Evolutionary conservation across 2,329 filamentous ascomycete genomes (phyloP), one percentile per base, ranked within the genome.

Genomic region (Meredithiella fracta): DNA sequence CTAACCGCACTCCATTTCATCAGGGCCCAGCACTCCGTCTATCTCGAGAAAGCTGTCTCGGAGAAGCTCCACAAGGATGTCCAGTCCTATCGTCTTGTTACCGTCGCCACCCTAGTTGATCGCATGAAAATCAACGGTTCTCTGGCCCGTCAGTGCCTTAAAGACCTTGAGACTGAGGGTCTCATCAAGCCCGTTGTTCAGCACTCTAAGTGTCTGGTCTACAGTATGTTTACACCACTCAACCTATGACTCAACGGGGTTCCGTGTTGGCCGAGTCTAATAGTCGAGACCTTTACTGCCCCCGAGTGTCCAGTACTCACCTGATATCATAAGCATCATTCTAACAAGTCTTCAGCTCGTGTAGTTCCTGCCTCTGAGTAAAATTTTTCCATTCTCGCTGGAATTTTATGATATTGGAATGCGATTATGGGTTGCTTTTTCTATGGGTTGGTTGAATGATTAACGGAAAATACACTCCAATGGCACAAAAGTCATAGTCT

Each of bases 1-100:
- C 54, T 59, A 59, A 59, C 57, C 42, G 49, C 7, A 3, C 20
- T 25, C 53, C 3, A 29, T 15, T 26, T 14, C n/a, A 42, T 51
- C n/a, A 59, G 58, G 90, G 91, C 92, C 76, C 86, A 97, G 75
- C 92, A 98, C 83, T 87, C 86, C 74, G 92, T 98, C 75, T 80
- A 97, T 71, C 88, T 98, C 77, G 92, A 98, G 81, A 98, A 98
- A 84, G 71, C 79, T 76, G 95, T 85, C 70, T 86, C 85, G 65
- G 92, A 98, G 77, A 95, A 94, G 81, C 89, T 98, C 74, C 86
- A 95, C 82, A 98, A 98, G 82, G 92, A 98, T 82, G 94, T 98
- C 68, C 92, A 97, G 77, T 96, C 92, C 63, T 98, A 97, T 86
- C 89, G 92, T 71, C 89, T 98, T 73, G 89, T 98, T 77, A 97